phyloP scores from a whole-genome alignment of 306 rosid species.

The Ziziphus jujuba region DNA sequence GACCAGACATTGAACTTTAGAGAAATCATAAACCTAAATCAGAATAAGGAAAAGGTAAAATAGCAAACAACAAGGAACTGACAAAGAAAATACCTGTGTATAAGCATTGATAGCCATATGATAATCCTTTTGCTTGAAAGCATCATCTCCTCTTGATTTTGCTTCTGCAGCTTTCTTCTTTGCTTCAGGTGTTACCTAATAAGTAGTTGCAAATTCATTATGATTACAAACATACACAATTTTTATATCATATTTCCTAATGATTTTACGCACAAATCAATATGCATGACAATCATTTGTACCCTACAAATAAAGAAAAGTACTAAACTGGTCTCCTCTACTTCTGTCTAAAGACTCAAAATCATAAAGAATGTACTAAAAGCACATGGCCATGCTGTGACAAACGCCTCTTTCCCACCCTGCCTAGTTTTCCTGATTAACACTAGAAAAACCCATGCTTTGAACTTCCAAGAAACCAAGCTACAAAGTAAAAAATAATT shows the following conservation, averaged over 20 bases:
- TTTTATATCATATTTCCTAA: neutral
- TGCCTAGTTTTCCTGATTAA: neutral
- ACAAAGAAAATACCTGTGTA: constrained; percentile 62
- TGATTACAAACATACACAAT: neutral
- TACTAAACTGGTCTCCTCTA: neutral
- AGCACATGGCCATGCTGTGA: too few species aligned
- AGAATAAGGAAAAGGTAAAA: constrained; percentile 14
- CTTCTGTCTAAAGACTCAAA: neutral
- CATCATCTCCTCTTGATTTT: constrained; percentile 86
- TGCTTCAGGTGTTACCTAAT: constrained; percentile 77
- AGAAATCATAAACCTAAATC: constrained; percentile 5
- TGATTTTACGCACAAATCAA: neutral
- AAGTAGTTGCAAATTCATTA: constrained; percentile 24
- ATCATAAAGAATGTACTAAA: too few species aligned
- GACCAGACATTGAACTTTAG: neutral
- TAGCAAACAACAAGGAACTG: constrained; percentile 9
- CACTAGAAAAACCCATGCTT: neutral
- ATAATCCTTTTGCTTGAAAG: constrained; percentile 68
- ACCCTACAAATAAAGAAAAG: neutral
- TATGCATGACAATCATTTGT: neutral
- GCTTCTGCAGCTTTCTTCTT: constrained; percentile 89
- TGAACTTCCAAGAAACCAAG: neutral
- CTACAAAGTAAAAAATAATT: neutral
- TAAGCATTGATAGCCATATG: constrained; percentile 73
- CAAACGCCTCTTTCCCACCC: neutral